These are phyloP conservation scores for Leccinum griseonigrum DNA, from an alignment of 1,284 basidiomycete genomes.

Conservation along the genomic window DNA sequence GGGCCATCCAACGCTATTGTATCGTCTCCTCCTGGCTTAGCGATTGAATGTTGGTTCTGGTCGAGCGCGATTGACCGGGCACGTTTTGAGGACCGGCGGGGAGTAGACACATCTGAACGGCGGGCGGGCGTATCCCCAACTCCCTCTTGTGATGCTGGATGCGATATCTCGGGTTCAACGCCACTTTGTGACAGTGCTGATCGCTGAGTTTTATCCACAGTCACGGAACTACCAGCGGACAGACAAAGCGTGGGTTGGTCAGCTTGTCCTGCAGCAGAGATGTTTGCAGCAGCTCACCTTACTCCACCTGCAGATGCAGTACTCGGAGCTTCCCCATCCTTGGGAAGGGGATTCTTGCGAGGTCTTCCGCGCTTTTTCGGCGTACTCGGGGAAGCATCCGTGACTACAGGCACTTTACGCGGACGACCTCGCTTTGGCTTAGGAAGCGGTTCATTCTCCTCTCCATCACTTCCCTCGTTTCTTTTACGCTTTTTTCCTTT, in stretches of 20 bases:
- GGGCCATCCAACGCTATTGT: neutral
- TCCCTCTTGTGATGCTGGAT: neutral
- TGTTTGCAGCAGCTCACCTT: neutral
- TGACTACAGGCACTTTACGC: constrained; percentile 25
- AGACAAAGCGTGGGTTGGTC: neutral
- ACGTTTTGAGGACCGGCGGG: constrained; percentile 6
- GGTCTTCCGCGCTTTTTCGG: constrained; percentile 37
- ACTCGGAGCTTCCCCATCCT: constrained; percentile 3
- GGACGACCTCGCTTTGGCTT: constrained; percentile 40
- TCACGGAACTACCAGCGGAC: neutral
- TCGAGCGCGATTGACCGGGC: neutral
- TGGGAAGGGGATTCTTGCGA: constrained; percentile 24
- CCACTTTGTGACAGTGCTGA: neutral
- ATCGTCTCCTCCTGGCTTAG: neutral
- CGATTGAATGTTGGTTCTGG: neutral
- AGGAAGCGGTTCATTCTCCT: constrained; percentile 28
- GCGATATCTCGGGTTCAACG: neutral
- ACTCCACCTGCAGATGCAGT: neutral
- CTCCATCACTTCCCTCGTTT: constrained; percentile 21
- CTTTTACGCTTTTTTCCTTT: constrained; percentile 32
- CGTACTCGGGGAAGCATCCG: constrained; percentile 8
- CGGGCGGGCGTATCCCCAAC: neutral
- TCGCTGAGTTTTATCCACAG: neutral
- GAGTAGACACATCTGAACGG: neutral
- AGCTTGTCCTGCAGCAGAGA: neutral